Conservation (phyloP, 2,329 filamentous ascomycete species). For the Phaeophleospora eucalypticola region DNA sequence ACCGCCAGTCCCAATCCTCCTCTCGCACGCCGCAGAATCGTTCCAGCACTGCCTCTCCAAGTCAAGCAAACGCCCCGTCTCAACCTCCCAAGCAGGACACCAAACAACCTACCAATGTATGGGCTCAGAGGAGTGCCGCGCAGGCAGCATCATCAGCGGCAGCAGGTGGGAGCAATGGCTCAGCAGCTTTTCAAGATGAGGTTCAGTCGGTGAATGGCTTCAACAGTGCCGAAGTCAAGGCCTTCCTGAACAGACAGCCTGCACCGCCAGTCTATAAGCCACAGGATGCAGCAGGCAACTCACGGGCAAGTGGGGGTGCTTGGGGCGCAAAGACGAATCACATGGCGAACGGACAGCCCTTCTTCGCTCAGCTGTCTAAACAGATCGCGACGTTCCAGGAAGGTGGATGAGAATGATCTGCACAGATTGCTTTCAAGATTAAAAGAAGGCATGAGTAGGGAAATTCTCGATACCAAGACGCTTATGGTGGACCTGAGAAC, state of each 20-base stretch:
- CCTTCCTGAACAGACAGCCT: conserved; percentile 40
- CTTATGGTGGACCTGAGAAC: no score
- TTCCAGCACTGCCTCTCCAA: conserved; percentile 27
- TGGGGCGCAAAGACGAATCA: conserved; percentile 39
- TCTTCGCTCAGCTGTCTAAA: conserved; percentile 45
- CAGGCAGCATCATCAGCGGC: conserved; percentile 8
- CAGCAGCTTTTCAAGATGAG: conserved; percentile 21
- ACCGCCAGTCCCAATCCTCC: conserved; percentile 17
- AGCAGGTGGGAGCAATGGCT: conserved; percentile 19
- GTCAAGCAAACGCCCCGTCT: conserved; percentile 13
- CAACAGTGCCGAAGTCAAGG: conserved; percentile 42
- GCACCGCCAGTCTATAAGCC: conserved; percentile 24
- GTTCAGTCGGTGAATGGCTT: conserved; percentile 34
- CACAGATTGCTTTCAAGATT: no score
- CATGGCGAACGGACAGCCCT: conserved; percentile 44
- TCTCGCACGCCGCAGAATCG: conserved; percentile 30
- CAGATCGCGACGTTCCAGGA: conserved; percentile 39
- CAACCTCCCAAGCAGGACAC: conserved; percentile 16
- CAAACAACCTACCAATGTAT: conserved; percentile 20
- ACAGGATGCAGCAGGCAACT: background rate
- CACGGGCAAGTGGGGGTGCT: conserved; percentile 30
- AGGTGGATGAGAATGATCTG: conserved; percentile 19
- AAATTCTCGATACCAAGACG: no score
- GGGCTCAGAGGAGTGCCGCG: conserved; percentile 18
- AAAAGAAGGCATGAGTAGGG: no score